A percentile compares a stretch with the other conserved stretches of the same genome.
Conservation (phyloP, 2,329 filamentous ascomycete species). For the Verticillium dahliae region DNA sequence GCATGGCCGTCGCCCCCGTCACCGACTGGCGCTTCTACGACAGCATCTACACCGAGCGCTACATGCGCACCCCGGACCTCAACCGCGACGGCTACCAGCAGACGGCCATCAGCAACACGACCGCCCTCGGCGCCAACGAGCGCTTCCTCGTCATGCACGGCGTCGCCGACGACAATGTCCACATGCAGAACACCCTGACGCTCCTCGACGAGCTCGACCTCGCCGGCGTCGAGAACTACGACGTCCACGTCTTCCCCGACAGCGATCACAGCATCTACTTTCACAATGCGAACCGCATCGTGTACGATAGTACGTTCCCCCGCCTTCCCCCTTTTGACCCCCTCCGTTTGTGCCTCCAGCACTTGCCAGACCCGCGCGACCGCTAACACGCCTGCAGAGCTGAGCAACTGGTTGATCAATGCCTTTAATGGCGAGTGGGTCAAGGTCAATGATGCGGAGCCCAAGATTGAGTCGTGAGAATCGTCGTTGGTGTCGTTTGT, state of each 20-base stretch:
- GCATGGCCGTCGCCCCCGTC: constrained; percentile 97
- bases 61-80: constrained; percentile 90
- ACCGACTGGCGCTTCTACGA: constrained; percentile 97
- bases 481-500: no score
- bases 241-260: constrained; percentile 94
- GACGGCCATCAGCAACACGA: constrained; percentile 67
- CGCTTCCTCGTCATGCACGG: constrained; percentile 96
- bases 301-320: constrained; percentile 76
- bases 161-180: constrained; percentile 94
- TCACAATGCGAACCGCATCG: constrained; percentile 83
- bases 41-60: constrained; percentile 88
- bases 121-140: constrained; percentile 67
- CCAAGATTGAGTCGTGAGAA: constrained; percentile 21
- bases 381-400: constrained; percentile 39
- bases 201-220: constrained; percentile 83
- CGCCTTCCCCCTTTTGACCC: constrained; percentile 2
- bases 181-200: constrained; percentile 88
- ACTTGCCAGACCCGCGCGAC: neutral
- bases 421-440: constrained; percentile 97
- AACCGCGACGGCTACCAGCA: constrained; percentile 73
- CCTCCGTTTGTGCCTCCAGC: neutral
- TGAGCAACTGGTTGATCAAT: constrained; percentile 89
- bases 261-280: constrained; percentile 94
- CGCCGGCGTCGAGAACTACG: constrained; percentile 81
- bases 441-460: constrained; percentile 44